Base-by-base conservation (phyloP, 73 alveolate species). In the Stentor coeruleus region DNA sequence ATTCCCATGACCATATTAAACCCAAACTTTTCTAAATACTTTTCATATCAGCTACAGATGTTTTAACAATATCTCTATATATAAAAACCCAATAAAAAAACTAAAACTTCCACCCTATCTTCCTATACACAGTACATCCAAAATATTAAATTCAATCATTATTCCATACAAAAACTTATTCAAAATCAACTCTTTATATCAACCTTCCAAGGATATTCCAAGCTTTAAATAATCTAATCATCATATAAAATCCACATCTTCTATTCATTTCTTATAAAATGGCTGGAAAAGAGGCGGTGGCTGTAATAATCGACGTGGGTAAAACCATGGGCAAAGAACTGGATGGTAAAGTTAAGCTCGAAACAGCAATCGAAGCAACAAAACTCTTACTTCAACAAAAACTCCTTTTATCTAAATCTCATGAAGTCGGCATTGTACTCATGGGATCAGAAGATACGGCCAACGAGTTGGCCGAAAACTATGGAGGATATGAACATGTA, bases 231-330 rank as follows among this genome's bases (percentile, higher is more conserved):
- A 49, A 49, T 11, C 66, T 49, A 20, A 6, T 20, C 20, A 49
- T 20, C 6, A 49, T 49, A 11, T 11, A 49, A 6, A 49, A 11
- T 20, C 66, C 66, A 11, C 6, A 11, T 20, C 6, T 49, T 49
- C 86, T 3, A 81, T 20, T 59, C 28, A 14, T 1, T 57, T 31
- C 33, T 73, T 58, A 73, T 73, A 31, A n/a, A 37, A 82, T 82
- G 88, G 88, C 88, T 26, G 88, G 88, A 14, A 87, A 90, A 88
- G 95, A 91, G 86, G 97, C 97, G 35, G 84, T 92, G 3, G 91
- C 89, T 38, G 89, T 91, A 74, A 84, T 91, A 35, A 38, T 91
- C 58, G 97, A 91, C 89, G 93, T 91, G 42, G 86, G 94, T 33
- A 74, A 87, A 39, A 81, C 97, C 11, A 91, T 91, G 97, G 37